Base-by-base conservation (phyloP, 139 green algal genomes). In the Chlorella vulgaris region DNA sequence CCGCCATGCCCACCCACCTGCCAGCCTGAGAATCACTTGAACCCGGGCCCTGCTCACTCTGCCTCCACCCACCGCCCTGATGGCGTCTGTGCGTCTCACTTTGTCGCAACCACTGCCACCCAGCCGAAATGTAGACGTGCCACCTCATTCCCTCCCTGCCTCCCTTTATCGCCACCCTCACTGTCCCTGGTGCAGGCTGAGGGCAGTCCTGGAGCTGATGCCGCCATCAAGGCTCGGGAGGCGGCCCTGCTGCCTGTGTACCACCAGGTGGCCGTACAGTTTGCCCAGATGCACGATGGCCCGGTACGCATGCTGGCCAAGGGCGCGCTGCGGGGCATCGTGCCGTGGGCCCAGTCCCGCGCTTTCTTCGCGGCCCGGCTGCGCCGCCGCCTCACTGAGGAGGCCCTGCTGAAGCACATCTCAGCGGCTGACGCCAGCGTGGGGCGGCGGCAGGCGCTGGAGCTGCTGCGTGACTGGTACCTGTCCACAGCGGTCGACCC, bases 231-330 rank as follows among this genome's bases (percentile, higher is more conserved):
- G 58, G 87, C 84, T 13, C 88, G 95, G 10, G 91, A 96, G 90
- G 63, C 83, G 33, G 66, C 81, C 62, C 89, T 99, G 90, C 85
- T 97, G 86, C 94, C 93, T 26, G 85, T 94, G 24, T 99, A 99
- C 85, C 88, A 89, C 62, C 91, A 96, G 83, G 87, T 97, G 58
- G 94, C 95, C 22, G 79, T 93, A 74, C 80, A 88, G 58, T 99
- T 99, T 91, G 97, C 97, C 3, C 95, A 85, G 85, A 96, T 99
- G 93, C 97, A 99, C 85, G 97, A 99, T 91, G 98, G 93, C 24
- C 94, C 95, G 2, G 83, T 90, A 40, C 91, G 97, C 83, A 98
- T 99, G 96, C 77, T 91, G 47, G 93, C 93, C 76, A 98, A 96
- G 89, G 94, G 95, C 42, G 94, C 97, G 51, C 86, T 99, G 36